These are phyloP conservation scores for Pogostemon cablin DNA, from an alignment of 257 asterid genomes.

Conservation along the genomic window DNA sequence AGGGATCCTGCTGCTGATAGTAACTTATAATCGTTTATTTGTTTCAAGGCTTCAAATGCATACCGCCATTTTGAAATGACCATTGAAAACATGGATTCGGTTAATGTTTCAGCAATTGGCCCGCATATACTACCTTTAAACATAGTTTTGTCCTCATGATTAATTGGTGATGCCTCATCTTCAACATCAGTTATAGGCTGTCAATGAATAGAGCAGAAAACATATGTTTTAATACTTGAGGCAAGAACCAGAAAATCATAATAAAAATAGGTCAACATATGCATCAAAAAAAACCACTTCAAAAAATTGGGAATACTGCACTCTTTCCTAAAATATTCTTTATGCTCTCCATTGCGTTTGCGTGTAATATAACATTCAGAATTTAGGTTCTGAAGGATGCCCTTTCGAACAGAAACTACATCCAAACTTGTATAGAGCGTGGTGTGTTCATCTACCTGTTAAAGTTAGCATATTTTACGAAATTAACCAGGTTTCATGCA, in stretches of 20 bases:
- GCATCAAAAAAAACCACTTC: conserved; percentile 13
- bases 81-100: conserved; percentile 80
- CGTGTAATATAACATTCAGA: conserved; percentile 14
- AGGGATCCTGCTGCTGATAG: conserved; percentile 95
- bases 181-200: conserved; percentile 62
- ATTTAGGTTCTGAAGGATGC: conserved; percentile 24
- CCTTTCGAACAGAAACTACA: neutral
- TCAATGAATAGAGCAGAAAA: conserved; percentile 31
- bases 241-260: conserved; percentile 9
- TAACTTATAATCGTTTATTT: conserved; percentile 74
- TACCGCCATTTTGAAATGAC: conserved; percentile 83
- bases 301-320: neutral
- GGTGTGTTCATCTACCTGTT: neutral
- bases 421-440: conserved; percentile 8
- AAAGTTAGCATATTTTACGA: neutral
- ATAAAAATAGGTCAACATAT: conserved; percentile 22
- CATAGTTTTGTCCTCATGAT: conserved; percentile 45
- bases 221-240: conserved; percentile 28
- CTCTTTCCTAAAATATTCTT: conserved; percentile 2
- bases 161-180: conserved; percentile 43
- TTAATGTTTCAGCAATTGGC: conserved; percentile 88
- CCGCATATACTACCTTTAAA: conserved; percentile 85
- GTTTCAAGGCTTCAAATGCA: conserved; percentile 81
- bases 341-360: neutral
- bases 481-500: conserved; percentile 12